These are phyloP conservation scores for Ricinus communis DNA, from an alignment of 345 rosid species.

Conservation along the genomic window DNA sequence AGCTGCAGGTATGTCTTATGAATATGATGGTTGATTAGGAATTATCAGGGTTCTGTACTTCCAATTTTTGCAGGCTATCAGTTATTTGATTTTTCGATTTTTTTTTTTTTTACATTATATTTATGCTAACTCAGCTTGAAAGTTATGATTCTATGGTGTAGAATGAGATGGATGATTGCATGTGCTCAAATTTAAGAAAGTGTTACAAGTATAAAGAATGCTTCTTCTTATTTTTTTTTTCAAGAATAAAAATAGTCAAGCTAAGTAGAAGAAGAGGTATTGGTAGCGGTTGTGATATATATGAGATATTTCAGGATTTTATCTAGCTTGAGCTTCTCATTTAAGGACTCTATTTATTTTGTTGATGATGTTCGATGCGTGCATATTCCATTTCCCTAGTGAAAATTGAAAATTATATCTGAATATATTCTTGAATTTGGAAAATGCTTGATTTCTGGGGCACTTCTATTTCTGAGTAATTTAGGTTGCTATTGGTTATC, in stretches of 20 bases:
- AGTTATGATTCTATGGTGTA: background rate
- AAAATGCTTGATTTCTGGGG: background rate
- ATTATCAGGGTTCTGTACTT: background rate
- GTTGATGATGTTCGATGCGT: background rate
- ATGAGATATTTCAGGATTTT: background rate
- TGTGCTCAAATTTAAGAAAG: background rate
- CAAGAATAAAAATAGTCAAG: background rate
- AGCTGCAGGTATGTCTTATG: conserved; percentile 53
- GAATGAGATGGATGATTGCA: background rate
- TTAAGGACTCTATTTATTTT: background rate
- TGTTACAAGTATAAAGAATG: background rate
- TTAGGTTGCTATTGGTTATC: background rate
- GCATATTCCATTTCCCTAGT: background rate
- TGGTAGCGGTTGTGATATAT: background rate
- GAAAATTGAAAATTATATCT: background rate
- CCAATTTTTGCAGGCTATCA: background rate
- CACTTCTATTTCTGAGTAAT: background rate
- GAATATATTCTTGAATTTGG: background rate
- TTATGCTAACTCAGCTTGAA: conserved; percentile 4
- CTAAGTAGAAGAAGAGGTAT: background rate
- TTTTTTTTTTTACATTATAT: background rate
- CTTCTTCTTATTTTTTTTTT: background rate
- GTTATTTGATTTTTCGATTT: no score
- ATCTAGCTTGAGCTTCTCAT: background rate
- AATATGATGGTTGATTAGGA: background rate